A percentile compares a stretch with the other conserved stretches of the same genome.
These are phyloP conservation scores for Ceratocystis eucalypticola DNA, from an alignment of 2,329 filamentous ascomycete genomes.

Conservation along the genomic window DNA sequence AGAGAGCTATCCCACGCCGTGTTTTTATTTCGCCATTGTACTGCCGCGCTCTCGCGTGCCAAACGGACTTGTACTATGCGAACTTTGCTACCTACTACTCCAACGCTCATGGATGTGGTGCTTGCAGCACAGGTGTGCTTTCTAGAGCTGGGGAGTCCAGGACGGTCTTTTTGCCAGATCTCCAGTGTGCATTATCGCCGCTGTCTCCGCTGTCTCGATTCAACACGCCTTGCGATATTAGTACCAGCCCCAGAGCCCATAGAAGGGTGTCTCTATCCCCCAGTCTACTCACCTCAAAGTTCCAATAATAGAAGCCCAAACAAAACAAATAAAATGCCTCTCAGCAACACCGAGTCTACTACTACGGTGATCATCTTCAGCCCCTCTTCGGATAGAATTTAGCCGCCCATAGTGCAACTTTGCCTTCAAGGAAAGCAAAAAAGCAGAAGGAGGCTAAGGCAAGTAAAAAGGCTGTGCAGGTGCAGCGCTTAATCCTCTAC, in stretches of 20 bases:
- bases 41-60: too few relatives aligned
- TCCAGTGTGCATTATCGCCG: too few relatives aligned
- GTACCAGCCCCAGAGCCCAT: too few relatives aligned
- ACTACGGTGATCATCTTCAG: neutral
- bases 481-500: slow-evolving; percentile 4
- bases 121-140: neutral
- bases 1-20: too few relatives aligned
- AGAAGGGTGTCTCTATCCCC: too few relatives aligned
- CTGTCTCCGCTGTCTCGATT: too few relatives aligned
- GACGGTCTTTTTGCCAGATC: neutral
- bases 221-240: too few relatives aligned
- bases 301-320: neutral
- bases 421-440: neutral
- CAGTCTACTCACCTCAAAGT: neutral
- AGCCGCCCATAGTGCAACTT: neutral
- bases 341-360: neutral
- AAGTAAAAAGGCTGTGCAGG: neutral
- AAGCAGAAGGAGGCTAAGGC: neutral
- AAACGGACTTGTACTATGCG: neutral
- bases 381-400: neutral
- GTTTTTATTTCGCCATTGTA: neutral
- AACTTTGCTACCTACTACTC: neutral
- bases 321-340: neutral
- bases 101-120: neutral
- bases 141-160: neutral